A percentile compares a stretch with the other conserved stretches of the same genome.
phyloP scores from a whole-genome alignment of 768 basidiomycete species.

The Melanogaster broomeanus region DNA sequence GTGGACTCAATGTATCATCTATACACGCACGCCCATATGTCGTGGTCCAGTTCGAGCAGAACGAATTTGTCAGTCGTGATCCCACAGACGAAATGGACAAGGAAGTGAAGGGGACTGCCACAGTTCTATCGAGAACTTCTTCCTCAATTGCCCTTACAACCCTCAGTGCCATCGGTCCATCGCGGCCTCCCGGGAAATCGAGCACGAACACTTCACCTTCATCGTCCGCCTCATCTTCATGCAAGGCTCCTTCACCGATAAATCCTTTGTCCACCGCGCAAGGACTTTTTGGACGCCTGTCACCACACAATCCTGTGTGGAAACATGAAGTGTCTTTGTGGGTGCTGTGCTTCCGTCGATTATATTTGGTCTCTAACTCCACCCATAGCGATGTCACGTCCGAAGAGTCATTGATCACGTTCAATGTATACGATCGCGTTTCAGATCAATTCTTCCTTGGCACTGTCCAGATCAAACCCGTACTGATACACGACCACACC shows the following conservation, averaged over 20 bases:
- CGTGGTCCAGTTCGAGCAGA: constrained; percentile 98
- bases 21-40: constrained; percentile 79
- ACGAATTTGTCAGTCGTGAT: constrained; percentile 94
- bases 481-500: constrained; percentile 88
- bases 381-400: constrained; percentile 87
- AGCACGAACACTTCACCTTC: constrained; percentile 47
- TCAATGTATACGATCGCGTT: constrained; percentile 90
- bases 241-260: constrained; percentile 33
- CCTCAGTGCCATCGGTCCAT: constrained; percentile 61
- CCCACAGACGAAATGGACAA: constrained; percentile 84
- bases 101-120: constrained; percentile 83
- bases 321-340: constrained; percentile 99
- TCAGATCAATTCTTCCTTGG: constrained; percentile 90
- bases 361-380: constrained; percentile 19
- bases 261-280: constrained; percentile 31
- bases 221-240: constrained; percentile 41
- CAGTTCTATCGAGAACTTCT: constrained; percentile 52
- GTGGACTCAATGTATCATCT: constrained; percentile 74
- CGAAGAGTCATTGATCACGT: constrained; percentile 75
- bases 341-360: constrained; percentile 36
- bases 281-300: constrained; percentile 62
- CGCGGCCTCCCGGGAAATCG: constrained; percentile 43
- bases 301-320: constrained; percentile 93
- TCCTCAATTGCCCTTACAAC: constrained; percentile 68
- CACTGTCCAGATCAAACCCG: constrained; percentile 86